These are phyloP conservation scores for Magnolia officinalis DNA, from an alignment of 164 flowering plant species.

Conservation along the genomic window DNA sequence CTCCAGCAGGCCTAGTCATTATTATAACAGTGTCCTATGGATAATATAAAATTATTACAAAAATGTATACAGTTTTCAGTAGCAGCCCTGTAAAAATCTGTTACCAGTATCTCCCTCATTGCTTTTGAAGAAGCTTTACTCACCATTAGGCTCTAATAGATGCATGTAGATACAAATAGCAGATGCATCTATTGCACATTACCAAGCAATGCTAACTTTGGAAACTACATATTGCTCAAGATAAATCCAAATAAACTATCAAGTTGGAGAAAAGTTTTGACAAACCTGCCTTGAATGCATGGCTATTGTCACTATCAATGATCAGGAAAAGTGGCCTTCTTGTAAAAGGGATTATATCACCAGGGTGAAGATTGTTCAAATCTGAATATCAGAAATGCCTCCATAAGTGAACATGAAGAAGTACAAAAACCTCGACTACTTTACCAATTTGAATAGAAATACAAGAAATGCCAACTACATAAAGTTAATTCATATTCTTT, in stretches of 20 bases:
- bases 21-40: not conserved
- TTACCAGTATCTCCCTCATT: no score
- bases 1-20: not conserved
- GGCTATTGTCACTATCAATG: slow-evolving; percentile 92
- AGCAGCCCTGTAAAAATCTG: no score
- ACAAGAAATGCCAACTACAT: not conserved
- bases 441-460: not conserved
- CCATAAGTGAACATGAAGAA: not conserved
- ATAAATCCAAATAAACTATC: not conserved
- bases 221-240: not conserved
- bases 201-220: not conserved
- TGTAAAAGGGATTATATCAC: slow-evolving; percentile 91
- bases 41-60: no score
- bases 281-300: slow-evolving; percentile 99
- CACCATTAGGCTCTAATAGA: no score
- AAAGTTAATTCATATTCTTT: not conserved
- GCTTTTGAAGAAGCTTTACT: no score
- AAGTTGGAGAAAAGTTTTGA: slow-evolving; percentile 48
- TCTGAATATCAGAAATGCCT: slow-evolving; percentile 42
- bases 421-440: not conserved
- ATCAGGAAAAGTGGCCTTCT: slow-evolving; percentile 86
- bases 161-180: no score
- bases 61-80: no score
- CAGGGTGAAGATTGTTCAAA: slow-evolving; percentile 67
- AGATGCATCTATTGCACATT: not conserved